These are phyloP conservation scores for maize (Zea mays) DNA, from an alignment of 176 grass and related monocot genomes.

Conservation along the genomic window Zm-B73-REFERENCE-NAM-5.0 NC_050096.1:67135501-67136000, in stretches of 20 bases:
- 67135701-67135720: background rate
- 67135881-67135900: background rate
- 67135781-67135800: too few relatives aligned
- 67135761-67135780: constrained; percentile 23
- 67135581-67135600: constrained; percentile 37
- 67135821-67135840: constrained; percentile 9
- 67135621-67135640: background rate
- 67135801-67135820: background rate
- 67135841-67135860: background rate
- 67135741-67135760: background rate
- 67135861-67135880: constrained; percentile 2
- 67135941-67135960: background rate
- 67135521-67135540: too few relatives aligned
- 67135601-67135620: constrained; percentile 4
- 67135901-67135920: constrained; percentile 5
- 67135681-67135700: background rate
- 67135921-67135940: constrained; percentile 34
- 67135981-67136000: background rate
- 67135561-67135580: too few relatives aligned
- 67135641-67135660: background rate
- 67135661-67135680: constrained; percentile 1
- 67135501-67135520: too few relatives aligned
- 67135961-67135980: constrained; percentile 16
- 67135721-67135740: background rate
- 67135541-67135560: background rate